Conservation (phyloP, 495 filamentous ascomycete genomes). For the Penicillium dipodomyicola region DNA sequence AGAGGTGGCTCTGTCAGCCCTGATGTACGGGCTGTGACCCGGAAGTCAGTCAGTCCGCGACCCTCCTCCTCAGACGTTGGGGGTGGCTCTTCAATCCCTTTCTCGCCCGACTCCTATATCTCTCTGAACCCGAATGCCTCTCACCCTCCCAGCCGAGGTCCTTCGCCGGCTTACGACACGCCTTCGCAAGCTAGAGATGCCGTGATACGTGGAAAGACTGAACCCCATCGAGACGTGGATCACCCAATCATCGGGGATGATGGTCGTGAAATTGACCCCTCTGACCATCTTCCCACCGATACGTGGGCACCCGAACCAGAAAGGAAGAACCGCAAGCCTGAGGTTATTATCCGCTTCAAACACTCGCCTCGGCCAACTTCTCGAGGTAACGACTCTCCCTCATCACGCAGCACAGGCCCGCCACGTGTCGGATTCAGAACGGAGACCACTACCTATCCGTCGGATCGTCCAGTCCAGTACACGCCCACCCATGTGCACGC, state of each 20-base stretch:
- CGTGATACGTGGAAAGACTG: conserved; percentile 35
- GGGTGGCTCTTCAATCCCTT: conserved; percentile 66
- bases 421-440: conserved; percentile 29
- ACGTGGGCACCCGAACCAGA: conserved; percentile 95
- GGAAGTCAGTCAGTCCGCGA: conserved; percentile 74
- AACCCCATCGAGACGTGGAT: conserved; percentile 32
- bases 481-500: conserved; percentile 21
- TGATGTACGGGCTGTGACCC: conserved; percentile 55
- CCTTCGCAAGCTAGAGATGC: conserved; percentile 43
- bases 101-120: conserved; percentile 79
- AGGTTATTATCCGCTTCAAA: conserved; percentile 53
- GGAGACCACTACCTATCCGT: conserved; percentile 15
- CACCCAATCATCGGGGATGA: conserved; percentile 73
- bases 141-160: conserved; percentile 31
- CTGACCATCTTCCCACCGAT: conserved; percentile 86
- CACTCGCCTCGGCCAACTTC: conserved; percentile 38
- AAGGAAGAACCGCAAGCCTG: conserved; percentile 61
- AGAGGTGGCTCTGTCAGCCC: conserved; percentile 55
- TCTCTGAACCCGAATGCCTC: conserved; percentile 44
- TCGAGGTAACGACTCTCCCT: conserved; percentile 21
- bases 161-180: conserved; percentile 41
- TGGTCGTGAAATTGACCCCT: conserved; percentile 86
- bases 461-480: conserved; percentile 21
- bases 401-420: conserved; percentile 12
- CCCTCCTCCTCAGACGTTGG: conserved; percentile 56